These are phyloP conservation scores for Gilbertella persicaria DNA, from an alignment of 371 early-diverging fungal genomes.

Conservation along the genomic window DNA sequence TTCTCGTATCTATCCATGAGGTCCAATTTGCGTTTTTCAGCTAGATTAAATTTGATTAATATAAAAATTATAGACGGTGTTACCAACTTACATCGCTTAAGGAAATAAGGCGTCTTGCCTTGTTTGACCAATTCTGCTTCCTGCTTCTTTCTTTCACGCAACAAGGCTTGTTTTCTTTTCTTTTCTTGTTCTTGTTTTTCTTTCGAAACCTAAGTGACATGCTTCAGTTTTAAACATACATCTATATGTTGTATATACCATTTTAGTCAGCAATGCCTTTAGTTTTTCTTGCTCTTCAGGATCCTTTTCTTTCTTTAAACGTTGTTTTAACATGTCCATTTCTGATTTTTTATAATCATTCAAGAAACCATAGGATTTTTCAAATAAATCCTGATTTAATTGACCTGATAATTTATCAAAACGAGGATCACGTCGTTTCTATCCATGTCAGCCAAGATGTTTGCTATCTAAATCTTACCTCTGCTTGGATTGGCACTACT, in stretches of 20 bases:
- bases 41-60: conserved; percentile 39
- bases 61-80: neutral
- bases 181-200: conserved; percentile 43
- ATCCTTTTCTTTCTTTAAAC: conserved; percentile 66
- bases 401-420: conserved; percentile 86
- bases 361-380: conserved; percentile 83
- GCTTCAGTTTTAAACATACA: conserved; percentile 20
- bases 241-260: conserved; percentile 49
- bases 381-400: conserved; percentile 83
- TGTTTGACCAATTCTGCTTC: conserved; percentile 77
- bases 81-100: conserved; percentile 73
- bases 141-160: conserved; percentile 75
- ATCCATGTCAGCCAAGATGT: neutral
- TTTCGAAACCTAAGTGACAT: conserved; percentile 28
- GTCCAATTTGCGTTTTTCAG: conserved; percentile 78
- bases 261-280: conserved; percentile 50
- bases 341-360: conserved; percentile 76
- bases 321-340: conserved; percentile 61
- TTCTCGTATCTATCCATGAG: conserved; percentile 77
- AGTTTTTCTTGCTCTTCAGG: conserved; percentile 51
- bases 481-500: conserved; percentile 66
- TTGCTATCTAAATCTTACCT: conserved; percentile 34
- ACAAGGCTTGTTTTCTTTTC: conserved; percentile 67
- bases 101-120: conserved; percentile 90
- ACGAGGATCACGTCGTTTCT: conserved; percentile 85